phyloP scores from a whole-genome alignment of 2,329 filamentous ascomycete genomes.

The Pseudocercospora fijiensis region DNA sequence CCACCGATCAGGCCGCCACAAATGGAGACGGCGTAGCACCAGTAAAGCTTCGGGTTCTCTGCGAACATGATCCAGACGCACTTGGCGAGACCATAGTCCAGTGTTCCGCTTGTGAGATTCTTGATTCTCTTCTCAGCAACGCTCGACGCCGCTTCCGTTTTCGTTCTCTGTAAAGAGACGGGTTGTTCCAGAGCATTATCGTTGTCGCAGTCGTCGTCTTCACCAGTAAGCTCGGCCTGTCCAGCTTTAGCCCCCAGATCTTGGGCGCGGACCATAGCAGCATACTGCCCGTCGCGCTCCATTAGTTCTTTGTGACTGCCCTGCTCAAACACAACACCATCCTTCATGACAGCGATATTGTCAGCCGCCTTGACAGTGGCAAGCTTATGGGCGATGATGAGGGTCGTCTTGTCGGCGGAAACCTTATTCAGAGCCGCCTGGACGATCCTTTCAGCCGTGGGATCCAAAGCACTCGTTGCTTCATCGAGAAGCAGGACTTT shows the following conservation, averaged over 20 bases:
- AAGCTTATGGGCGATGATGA: constrained; percentile 48
- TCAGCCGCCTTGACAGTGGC: constrained; percentile 47
- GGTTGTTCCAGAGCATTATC: constrained; percentile 34
- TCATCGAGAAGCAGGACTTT: constrained; percentile 41
- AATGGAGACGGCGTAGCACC: constrained; percentile 42
- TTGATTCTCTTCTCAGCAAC: constrained; percentile 37
- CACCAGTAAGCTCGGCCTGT: constrained; percentile 30
- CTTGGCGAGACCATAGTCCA: constrained; percentile 37
- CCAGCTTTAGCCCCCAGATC: constrained; percentile 42
- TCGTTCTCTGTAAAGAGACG: constrained; percentile 26
- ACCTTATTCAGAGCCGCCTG: constrained; percentile 39
- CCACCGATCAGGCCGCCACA: constrained; percentile 41
- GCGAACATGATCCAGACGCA: constrained; percentile 42
- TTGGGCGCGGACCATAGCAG: constrained; percentile 49
- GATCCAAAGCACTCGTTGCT: constrained; percentile 41
- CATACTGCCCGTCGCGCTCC: constrained; percentile 41
- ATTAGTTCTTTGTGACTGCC: constrained; percentile 46
- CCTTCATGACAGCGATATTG: constrained; percentile 48
- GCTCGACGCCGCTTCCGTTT: constrained; percentile 34
- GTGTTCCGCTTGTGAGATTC: constrained; percentile 30
- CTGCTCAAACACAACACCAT: constrained; percentile 47
- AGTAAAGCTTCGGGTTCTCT: constrained; percentile 39
- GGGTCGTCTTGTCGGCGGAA: constrained; percentile 36
- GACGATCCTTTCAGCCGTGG: constrained; percentile 37
- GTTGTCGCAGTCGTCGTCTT: constrained; percentile 25